Percentiles rank a stretch among this genome's conserved stretches.
Conservation (phyloP, 306 rosid genomes). For the Castanea mollissima region DNA sequence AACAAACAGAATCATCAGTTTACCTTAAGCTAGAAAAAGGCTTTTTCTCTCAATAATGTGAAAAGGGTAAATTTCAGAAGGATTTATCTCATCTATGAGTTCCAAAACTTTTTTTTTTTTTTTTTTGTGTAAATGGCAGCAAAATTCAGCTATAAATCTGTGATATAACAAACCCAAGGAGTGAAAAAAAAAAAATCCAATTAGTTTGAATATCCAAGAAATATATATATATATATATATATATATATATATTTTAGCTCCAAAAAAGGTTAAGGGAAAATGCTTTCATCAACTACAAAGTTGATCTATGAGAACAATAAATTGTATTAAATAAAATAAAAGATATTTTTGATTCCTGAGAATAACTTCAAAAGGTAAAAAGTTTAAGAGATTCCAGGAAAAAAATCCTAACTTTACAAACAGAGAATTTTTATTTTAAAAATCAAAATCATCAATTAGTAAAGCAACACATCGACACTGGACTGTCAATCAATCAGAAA, state of each 20-base stretch:
- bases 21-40: constrained; percentile 1
- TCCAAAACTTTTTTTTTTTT: not conserved
- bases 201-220: too few species aligned
- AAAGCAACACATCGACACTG: too few species aligned
- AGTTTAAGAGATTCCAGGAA: constrained; percentile 8
- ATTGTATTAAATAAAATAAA: not conserved
- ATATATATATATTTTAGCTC: not conserved
- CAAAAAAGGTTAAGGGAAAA: not conserved
- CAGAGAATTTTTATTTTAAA: not conserved
- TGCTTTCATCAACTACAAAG: constrained; percentile 6
- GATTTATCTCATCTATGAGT: not conserved
- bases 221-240: too few species aligned
- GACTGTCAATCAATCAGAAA: too few species aligned
- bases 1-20: constrained; percentile 14
- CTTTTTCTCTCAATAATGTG: not conserved
- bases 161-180: not conserved
- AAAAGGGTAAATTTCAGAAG: not conserved
- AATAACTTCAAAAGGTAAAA: constrained; percentile 16
- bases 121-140: too few species aligned
- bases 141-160: not conserved
- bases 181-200: not conserved
- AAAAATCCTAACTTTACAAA: not conserved
- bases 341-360: not conserved
- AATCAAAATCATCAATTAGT: constrained; percentile 2
- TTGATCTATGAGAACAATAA: constrained; percentile 8